These are phyloP conservation scores for Kwoniella dejecticola DNA, from an alignment of 768 basidiomycete species.

Conservation along the genomic window DNA sequence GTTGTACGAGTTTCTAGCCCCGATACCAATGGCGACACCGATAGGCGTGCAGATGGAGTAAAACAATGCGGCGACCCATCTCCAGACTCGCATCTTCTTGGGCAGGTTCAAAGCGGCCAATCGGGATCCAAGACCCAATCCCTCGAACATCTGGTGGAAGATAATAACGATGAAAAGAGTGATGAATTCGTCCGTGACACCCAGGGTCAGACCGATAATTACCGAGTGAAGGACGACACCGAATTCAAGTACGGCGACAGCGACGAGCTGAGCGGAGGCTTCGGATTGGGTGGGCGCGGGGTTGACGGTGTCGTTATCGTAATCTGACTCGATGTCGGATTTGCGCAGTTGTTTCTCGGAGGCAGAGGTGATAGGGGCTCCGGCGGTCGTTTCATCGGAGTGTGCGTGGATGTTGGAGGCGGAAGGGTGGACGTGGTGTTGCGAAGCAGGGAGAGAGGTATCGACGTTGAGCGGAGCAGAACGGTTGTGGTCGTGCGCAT, in stretches of 20 bases:
- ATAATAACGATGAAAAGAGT: conserved; percentile 84
- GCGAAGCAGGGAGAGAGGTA: conserved; percentile 28
- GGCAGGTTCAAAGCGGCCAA: conserved; percentile 69
- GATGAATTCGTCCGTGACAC: conserved; percentile 79
- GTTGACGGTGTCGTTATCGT: conserved; percentile 25
- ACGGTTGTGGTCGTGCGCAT: conserved; percentile 49
- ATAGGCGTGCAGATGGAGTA: conserved; percentile 62
- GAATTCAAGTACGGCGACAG: conserved; percentile 89
- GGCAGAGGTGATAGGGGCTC: neutral
- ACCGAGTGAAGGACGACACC: conserved; percentile 87
- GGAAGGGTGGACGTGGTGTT: conserved; percentile 32
- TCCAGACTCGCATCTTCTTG: conserved; percentile 31
- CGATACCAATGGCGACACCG: conserved; percentile 77
- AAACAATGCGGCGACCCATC: conserved; percentile 44
- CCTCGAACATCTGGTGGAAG: conserved; percentile 95
- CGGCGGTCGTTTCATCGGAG: conserved; percentile 21
- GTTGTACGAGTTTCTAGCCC: conserved; percentile 70
- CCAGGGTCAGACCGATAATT: conserved; percentile 85
- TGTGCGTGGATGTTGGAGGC: conserved; percentile 8
- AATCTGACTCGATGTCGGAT: conserved; percentile 21
- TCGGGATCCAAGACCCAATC: conserved; percentile 87
- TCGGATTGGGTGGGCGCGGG: conserved; percentile 35
- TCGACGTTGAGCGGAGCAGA: conserved; percentile 55
- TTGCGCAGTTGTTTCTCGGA: conserved; percentile 5
- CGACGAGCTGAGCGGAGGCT: conserved; percentile 71